Evolutionary conservation across 495 filamentous ascomycete species (phyloP), one percentile per base, ranked within the genome.

Genomic region (Hypoxylon rickii): DNA sequence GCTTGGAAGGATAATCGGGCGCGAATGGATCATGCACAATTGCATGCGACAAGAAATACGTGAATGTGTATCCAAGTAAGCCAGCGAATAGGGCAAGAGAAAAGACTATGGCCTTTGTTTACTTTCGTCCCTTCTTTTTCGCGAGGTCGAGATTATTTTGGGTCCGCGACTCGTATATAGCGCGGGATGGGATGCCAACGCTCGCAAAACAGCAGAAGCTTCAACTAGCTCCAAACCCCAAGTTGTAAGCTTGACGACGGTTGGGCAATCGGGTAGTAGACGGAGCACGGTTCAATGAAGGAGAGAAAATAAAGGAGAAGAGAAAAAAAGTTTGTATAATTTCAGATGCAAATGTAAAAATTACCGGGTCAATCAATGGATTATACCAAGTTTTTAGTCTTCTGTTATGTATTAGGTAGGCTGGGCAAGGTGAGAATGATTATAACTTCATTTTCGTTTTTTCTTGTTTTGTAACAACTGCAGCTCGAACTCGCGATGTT

Each of bases 311-410:
- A 20, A 31, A 43, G 40, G n/a, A 12, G 36, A 20, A 26, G 20
- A 37, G 38, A 38, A 40, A 44, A 12, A 38, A 44, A 29, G 24
- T n/a, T n/a, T n/a, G n/a, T n/a, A n/a, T n/a, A 45, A 15, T 20
- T 50, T 49, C 36, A 37, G 44, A 58, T 58, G 41, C 55, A 19
- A 58, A 26, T n/a, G 24, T 52, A 59, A 51, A 38, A 48, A 21
- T 42, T 53, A 47, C 37, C 49, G 31, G 15, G 37, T 41, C 50
- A 60, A 60, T 60, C 50, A 60, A 60, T 60, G 57, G 57, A 54
- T 60, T 60, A 60, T 60, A 54, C 50, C 40, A 29, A 15, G 10
- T 4, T 29, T 26, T 52, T 40, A 33, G 7, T 40, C 20, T 40
- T 40, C 50, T 54, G 39, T 39, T 49, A 54, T 29, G 24, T 29